Evolutionary conservation across 2,329 filamentous ascomycete genomes (phyloP).

Genomic region (Claviceps sp.): DNA sequence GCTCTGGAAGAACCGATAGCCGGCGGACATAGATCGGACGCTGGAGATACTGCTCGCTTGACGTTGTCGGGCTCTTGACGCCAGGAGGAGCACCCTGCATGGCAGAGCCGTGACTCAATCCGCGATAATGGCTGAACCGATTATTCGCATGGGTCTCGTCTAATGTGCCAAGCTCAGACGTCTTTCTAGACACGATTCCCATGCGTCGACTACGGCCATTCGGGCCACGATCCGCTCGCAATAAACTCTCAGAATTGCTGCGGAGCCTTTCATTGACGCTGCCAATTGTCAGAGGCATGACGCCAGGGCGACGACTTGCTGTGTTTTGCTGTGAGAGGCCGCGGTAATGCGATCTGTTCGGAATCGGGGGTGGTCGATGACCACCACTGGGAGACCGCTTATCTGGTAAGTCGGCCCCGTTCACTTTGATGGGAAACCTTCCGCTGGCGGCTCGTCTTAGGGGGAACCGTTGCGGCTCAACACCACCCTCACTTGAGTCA

Average conservation of each 20-base stretch:
- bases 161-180: constrained; percentile 47
- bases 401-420: constrained; percentile 55
- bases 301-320: constrained; percentile 52
- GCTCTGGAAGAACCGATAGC: constrained; percentile 49
- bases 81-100: constrained; percentile 40
- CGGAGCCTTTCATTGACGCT: constrained; percentile 55
- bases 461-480: constrained; percentile 62
- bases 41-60: constrained; percentile 42
- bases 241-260: constrained; percentile 50
- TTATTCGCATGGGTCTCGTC: constrained; percentile 51
- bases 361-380: constrained; percentile 59
- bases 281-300: constrained; percentile 57
- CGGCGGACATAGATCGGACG: constrained; percentile 51
- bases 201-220: constrained; percentile 48
- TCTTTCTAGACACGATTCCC: constrained; percentile 47
- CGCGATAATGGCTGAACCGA: constrained; percentile 53
- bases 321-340: constrained; percentile 56
- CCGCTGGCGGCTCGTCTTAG: constrained; percentile 50
- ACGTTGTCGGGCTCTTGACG: constrained; percentile 43
- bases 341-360: constrained; percentile 63
- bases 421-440: constrained; percentile 58
- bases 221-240: constrained; percentile 36
- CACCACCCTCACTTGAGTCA: constrained; percentile 54
- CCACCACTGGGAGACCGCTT: constrained; percentile 53
- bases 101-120: constrained; percentile 54